Evolutionary conservation across 2,329 filamentous ascomycete genomes (phyloP).

Genomic region (Apiospora saccharicola): DNA sequence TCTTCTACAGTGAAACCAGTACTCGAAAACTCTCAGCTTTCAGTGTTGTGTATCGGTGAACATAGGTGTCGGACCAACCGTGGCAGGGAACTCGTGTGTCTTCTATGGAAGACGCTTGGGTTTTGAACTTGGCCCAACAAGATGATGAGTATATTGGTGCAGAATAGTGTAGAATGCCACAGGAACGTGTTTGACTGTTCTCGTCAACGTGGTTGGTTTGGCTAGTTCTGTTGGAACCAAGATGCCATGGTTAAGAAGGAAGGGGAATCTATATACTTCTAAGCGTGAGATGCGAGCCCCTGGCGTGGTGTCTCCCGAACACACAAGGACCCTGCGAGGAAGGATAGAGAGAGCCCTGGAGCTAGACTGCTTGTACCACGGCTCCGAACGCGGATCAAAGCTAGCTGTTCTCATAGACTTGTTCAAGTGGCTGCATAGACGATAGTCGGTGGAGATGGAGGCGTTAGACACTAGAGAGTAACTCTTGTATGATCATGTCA

Average conservation of each 20-base stretch:
- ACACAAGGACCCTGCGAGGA: slow-evolving; percentile 40
- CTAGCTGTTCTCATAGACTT: slow-evolving; percentile 35
- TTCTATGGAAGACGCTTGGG: neutral
- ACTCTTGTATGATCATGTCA: slow-evolving; percentile 4
- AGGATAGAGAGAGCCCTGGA: slow-evolving; percentile 34
- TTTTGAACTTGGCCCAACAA: neutral
- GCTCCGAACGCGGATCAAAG: slow-evolving; percentile 36
- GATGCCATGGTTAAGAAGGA: slow-evolving; percentile 41
- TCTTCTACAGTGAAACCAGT: slow-evolving; percentile 13
- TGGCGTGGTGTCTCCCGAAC: slow-evolving; percentile 41
- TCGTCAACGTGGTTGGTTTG: slow-evolving; percentile 18
- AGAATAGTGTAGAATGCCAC: neutral
- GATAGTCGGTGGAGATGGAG: slow-evolving; percentile 40
- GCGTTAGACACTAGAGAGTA: slow-evolving; percentile 9
- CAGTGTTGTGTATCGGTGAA: slow-evolving; percentile 16
- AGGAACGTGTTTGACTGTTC: slow-evolving; percentile 9
- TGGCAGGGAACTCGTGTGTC: neutral
- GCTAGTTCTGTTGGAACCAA: slow-evolving; percentile 1
- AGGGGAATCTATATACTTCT: slow-evolving; percentile 48
- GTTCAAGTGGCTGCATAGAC: slow-evolving; percentile 35
- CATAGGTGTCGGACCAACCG: slow-evolving; percentile 13
- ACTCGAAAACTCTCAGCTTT: slow-evolving; percentile 15
- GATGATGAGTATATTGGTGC: neutral
- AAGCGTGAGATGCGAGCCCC: slow-evolving; percentile 33
- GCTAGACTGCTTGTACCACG: slow-evolving; percentile 37